Evolutionary conservation across 192 early-diverging fungal genomes (phyloP), one percentile per base, ranked within the genome.

Genomic region (Coemansia sp.): DNA sequence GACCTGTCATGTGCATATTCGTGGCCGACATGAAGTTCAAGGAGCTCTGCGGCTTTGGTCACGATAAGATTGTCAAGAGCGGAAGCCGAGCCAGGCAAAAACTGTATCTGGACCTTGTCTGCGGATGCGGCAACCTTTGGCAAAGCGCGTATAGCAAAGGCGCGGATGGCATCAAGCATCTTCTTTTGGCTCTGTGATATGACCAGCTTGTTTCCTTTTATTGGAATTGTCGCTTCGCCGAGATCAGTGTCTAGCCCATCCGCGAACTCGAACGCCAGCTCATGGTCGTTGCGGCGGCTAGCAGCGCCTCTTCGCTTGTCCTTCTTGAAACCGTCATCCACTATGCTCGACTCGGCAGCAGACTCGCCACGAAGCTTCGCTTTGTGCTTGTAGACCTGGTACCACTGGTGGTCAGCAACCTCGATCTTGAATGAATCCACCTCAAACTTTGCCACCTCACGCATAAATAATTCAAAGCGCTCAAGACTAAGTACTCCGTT

Each of bases 401-500:
- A 82, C 79, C 79, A 82, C 65, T 82, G 71, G 71, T 82, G 79
- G 66, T 76, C 60, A 26, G 71, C 67, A 9, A 82, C 79, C 43
- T 82, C 79, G 35, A 82, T 58, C 65, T 76, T 76, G 71, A 82
- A 81, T 43, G 73, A 72, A 57, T 81, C 75, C 30, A 83, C 72
- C 51, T 83, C 81, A 30, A 78, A 68, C 21, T 60, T 67, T 21
- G 75, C 65, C 35, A 92, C 60, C 49, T 87, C 87, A 45, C 86
- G 76, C 72, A 93, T 79, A 72, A 92, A 85, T 33, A 76, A 63
- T 63, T 91, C 85, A 43, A 91, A 78, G 39, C 87, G 84, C 16
- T 67, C 76, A 53, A 88, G 72, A 58, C 88, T 69, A 24, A 92
- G 73, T n/a, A 74, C 69, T 45, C 97, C 97, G 46, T 85, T 87